Base-by-base conservation (phyloP, 2,329 filamentous ascomycete species). In the Fusarium sp. region DNA sequence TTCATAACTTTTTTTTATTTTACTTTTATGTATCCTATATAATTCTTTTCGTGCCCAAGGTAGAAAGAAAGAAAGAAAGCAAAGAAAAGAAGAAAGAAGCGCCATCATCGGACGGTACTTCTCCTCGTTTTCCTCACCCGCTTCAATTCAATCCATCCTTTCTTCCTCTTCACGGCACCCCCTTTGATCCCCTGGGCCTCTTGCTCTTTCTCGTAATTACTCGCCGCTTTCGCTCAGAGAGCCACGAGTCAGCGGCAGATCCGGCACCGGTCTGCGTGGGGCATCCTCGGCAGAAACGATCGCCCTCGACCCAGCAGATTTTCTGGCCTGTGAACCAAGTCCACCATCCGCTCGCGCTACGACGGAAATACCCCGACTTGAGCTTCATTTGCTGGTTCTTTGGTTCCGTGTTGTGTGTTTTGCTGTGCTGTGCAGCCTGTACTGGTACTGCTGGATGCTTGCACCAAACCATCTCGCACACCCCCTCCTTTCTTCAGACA, bases 301-400 rank as follows among this genome's bases (percentile, higher is more conserved):
- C 67, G 70, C 62, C 66, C 54, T 60, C 48, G 49, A 65, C 52
- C 57, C 54, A 60, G 64, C 49, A 58, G 48, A 61, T 61, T 62
- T 49, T 60, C 61, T 58, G 59, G 53, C 63, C 47, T 62, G 60
- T 66, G 59, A 70, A 60, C 65, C 61, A 70, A 65, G 57, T 54
- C 55, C 61, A 70, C 61, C 48, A 49, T 59, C 49, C 52, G 37
- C 53, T 65, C 58, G 53, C 69, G 68, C 70, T 70, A 70, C 66
- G 49, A 70, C 69, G 69, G 70, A 73, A 74, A 74, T 70, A 72
- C 66, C 65, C 72, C 71, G 70, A 73, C 69, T 72, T 55, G 61
- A 49, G 49, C 46, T 41, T 59, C 49, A 46, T 65, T 49, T 50
- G 45, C 43, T 57, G 27, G 6, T 11, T 23, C 15, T 57, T 41